Base-by-base conservation (phyloP, 1,284 basidiomycete species). In the Earliella scabrosa region DNA sequence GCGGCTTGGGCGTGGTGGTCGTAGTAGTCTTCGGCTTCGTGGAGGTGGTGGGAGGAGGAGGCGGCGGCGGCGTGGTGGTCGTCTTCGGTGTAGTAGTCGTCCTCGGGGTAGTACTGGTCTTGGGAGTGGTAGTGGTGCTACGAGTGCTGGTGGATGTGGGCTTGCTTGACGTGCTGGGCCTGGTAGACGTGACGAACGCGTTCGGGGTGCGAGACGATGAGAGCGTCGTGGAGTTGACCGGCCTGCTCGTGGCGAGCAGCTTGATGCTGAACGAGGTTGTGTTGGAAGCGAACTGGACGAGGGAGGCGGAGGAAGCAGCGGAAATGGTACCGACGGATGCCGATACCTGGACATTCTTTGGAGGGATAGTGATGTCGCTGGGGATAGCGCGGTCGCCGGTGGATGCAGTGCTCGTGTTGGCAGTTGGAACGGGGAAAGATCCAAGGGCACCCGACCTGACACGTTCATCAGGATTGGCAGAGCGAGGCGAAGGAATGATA, bases 91-190 rank as follows among this genome's bases (percentile, higher is more conserved):
- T 39, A 18, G 47, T 23, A 24, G 38, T 49, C 9, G 46, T 58
- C 20, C 55, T 40, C 59, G 56, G 31, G 56, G 44, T 23, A 58
- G 52, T 27, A 13, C 29, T 6, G 29, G 29, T 31, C 7, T 13
- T 31, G 29, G 29, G 13, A 31, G 13, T 31, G 7, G 29, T 31
- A 13, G 29, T 31, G 29, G n/a, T n/a, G n/a, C n/a, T n/a, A n/a
- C n/a, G n/a, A 61, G 58, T 49, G 59, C 35, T 38, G 57, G 54
- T 21, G 40, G 64, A 61, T 8, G 66, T 61, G 41, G 66, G 61
- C 29, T 66, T 55, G n/a, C 60, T 50, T n/a, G 61, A 31, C 5
- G 38, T 29, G 21, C 8, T 4, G 18, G 48, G 48, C 48, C 32
- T 55, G 20, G 45, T 52, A 13, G 50, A 31, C 14, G 32, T 50